Base-by-base conservation (phyloP, 768 basidiomycete genomes). In the Mycena chlorophos region DNA sequence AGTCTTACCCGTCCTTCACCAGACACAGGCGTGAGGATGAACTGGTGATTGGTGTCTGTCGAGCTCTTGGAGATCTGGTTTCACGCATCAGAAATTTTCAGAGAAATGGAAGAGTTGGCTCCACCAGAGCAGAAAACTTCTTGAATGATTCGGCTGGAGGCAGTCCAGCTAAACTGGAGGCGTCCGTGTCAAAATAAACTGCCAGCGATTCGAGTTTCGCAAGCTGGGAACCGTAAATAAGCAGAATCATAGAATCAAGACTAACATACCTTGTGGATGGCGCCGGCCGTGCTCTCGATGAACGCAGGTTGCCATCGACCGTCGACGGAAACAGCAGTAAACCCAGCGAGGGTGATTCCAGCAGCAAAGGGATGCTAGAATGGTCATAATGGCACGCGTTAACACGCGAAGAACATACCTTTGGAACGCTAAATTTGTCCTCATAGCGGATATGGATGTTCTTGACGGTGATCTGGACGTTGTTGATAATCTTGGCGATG, bases 371-470 rank as follows among this genome's bases (percentile, higher is more conserved):
- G 95, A 70, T 97, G 95, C 90, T 98, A 63, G 14, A 39, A 31
- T 16, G 28, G 20, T 43, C n/a, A n/a, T 52, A 22, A 52, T 19
- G 52, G 30, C 4, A 1, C 37, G 17, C 22, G 16, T 23, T 46
- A 2, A 25, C 5, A 34, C n/a, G 16, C 22, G 47, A 3, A 30
- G 25, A 29, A 75, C 89, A 65, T 70, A 94, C 94, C 26, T 89
- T 92, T 27, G 95, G 95, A 25, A 94, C 93, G 63, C 93, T 97
- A 63, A 94, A 70, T 48, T 87, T 88, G 74, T 99, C 97, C 72
- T 99, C 97, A 65, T 98, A 99, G 50, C 97, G 88, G 43, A 98
- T 73, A 69, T 99, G 97, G 40, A 99, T 92, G 64, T 97, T 96
- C 73, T 89, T 92, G 56, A 98, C 85, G 13, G 93, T 94, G 23